Evolutionary conservation across 257 asterid species (phyloP).

Genomic region (Henckelia pumila): DNA sequence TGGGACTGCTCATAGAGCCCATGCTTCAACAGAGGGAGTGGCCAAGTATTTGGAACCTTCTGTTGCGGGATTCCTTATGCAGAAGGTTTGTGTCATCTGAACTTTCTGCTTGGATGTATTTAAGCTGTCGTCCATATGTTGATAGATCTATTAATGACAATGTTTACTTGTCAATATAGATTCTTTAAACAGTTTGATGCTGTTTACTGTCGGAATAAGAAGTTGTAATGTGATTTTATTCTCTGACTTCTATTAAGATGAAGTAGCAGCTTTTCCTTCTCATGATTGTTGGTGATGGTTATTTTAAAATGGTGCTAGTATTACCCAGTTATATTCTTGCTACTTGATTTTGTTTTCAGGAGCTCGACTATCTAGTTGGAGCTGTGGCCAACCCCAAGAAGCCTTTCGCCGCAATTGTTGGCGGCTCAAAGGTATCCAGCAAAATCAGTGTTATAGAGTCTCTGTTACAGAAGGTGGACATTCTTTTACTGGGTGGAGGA

Average conservation of each 20-base stretch:
- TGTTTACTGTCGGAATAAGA: neutral
- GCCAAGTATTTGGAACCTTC: slow-evolving; percentile 51
- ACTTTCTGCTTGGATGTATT: neutral
- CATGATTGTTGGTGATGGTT: neutral
- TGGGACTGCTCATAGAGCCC: slow-evolving; percentile 42
- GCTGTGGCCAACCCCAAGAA: slow-evolving; percentile 44
- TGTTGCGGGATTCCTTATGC: slow-evolving; percentile 56
- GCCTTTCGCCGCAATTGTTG: slow-evolving; percentile 52
- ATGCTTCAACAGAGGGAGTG: slow-evolving; percentile 58
- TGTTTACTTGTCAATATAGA: neutral
- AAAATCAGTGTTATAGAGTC: slow-evolving; percentile 48
- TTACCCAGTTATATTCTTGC: neutral
- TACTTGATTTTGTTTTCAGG: slow-evolving; percentile 27
- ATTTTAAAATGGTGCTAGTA: neutral
- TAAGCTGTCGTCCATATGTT: neutral
- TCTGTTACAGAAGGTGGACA: slow-evolving; percentile 38
- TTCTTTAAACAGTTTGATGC: neutral
- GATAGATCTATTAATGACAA: neutral
- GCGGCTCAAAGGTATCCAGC: slow-evolving; percentile 45
- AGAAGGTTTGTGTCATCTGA: slow-evolving; percentile 31
- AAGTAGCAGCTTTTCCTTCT: neutral
- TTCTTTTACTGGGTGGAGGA: slow-evolving; percentile 48
- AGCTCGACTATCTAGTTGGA: slow-evolving; percentile 46
- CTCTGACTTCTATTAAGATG: neutral
- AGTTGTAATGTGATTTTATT: neutral